phyloP scores from a whole-genome alignment of 345 rosid genomes.

The Lumnitzera racemosa region DNA sequence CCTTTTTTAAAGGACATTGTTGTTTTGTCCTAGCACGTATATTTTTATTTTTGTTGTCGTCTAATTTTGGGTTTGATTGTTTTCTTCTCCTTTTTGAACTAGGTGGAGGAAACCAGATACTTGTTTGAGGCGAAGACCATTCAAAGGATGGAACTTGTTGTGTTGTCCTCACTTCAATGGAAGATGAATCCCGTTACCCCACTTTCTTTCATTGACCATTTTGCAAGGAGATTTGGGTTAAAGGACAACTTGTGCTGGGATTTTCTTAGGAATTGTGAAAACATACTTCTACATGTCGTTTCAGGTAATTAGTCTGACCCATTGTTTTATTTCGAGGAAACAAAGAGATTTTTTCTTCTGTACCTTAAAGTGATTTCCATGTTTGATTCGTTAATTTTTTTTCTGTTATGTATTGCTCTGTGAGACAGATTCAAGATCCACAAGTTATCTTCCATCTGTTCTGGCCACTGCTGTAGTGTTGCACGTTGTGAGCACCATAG shows the following conservation, averaged over 20 bases:
- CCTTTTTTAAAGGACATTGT: not conserved
- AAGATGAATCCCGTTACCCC: slow-evolving; percentile 75
- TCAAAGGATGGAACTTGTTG: slow-evolving; percentile 57
- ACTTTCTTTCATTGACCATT: slow-evolving; percentile 50
- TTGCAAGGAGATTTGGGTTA: slow-evolving; percentile 55
- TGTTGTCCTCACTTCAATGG: slow-evolving; percentile 70
- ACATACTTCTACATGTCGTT: slow-evolving; percentile 29
- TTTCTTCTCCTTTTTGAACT: not conserved
- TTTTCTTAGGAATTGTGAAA: slow-evolving; percentile 47
- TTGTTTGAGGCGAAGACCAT: slow-evolving; percentile 37
- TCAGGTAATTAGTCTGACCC: slow-evolving; percentile 28
- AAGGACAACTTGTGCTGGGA: slow-evolving; percentile 44
- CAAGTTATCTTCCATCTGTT: slow-evolving; percentile 44
- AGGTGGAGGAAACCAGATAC: slow-evolving; percentile 53
- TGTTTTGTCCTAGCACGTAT: not conserved
- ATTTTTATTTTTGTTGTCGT: too few species aligned
- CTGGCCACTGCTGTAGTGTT: slow-evolving; percentile 55
- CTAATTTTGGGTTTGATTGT: not conserved
- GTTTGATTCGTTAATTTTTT: not conserved
- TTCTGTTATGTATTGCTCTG: not conserved
- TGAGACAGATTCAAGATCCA: slow-evolving; percentile 42
- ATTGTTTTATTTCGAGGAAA: not conserved
- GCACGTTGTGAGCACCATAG: slow-evolving; percentile 31
- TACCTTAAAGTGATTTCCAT: not conserved
- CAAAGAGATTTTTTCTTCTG: not conserved